Evolutionary conservation across 2,329 filamentous ascomycete species (phyloP).

Genomic region (Venturia asperata): DNA sequence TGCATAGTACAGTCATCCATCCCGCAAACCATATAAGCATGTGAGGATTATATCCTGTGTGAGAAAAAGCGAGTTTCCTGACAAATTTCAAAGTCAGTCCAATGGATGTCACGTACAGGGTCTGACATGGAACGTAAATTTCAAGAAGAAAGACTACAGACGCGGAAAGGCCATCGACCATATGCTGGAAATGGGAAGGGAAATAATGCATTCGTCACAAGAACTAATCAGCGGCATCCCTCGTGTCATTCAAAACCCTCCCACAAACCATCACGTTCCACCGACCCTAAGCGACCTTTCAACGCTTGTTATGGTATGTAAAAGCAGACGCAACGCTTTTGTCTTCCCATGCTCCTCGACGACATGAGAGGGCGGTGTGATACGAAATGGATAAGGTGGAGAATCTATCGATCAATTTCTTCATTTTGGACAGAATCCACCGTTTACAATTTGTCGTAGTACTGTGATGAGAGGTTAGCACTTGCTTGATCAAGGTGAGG

Average conservation of each 20-base stretch:
- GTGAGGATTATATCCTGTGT: no score
- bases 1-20: no score
- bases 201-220: constrained; percentile 12
- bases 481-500: constrained; percentile 19
- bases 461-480: constrained; percentile 52
- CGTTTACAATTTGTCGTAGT: constrained; percentile 96
- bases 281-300: constrained; percentile 1
- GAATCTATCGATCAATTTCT: constrained; percentile 14
- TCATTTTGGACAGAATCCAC: not conserved
- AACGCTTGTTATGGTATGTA: constrained; percentile 3
- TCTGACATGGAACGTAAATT: not conserved
- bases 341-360: constrained; percentile 7
- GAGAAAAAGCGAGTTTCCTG: no score
- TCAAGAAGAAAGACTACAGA: not conserved
- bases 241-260: constrained; percentile 13
- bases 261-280: constrained; percentile 2
- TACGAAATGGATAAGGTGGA: constrained; percentile 10
- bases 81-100: no score
- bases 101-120: no score
- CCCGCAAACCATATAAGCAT: no score
- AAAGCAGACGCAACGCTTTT: constrained; percentile 14
- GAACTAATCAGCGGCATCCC: constrained; percentile 6
- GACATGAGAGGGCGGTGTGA: not conserved
- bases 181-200: not conserved
- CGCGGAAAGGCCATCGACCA: not conserved